Base-by-base conservation (phyloP, 306 rosid species). In the Cicer arietinum region DNA sequence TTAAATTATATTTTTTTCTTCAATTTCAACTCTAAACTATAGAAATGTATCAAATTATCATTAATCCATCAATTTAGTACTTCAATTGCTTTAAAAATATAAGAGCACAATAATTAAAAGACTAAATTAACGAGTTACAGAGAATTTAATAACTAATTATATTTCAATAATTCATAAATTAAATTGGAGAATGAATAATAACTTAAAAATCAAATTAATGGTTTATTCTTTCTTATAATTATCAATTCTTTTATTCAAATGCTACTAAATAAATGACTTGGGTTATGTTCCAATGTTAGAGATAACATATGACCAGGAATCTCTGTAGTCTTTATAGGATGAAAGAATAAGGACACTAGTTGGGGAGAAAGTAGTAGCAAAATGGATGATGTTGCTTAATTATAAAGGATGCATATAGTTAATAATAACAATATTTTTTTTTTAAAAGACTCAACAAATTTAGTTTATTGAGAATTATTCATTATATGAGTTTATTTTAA, bases 291-390 rank as follows among this genome's bases (percentile, higher is more conserved):
- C 10, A 60, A 37, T 44, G 13, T 60, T 60, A 35, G 44, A 60
- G 67, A 6, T 60, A 37, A 60, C 10, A 17, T 3, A 30, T 54
- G 66, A 60, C 66, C 44, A 35, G 3, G 45, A 60, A 7, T 7
- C 37, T 35, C 1, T 60, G 17, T 18, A 54, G 6, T 50, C 46
- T 56, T 3, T 13, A 39, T 60, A 17, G 64, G 17, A 47, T 46
- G 41, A 59, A 35, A 71, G 47, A 69, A 46, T 50, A 20, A 69
- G 37, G 13, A 18, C 37, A 22, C 41, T 56, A 64, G 70, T 46
- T 35, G 9, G 67, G 48, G 71, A 67, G 39, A 44, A 64, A 76
- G 78, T 43, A 11, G 64, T 11, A 70, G 39, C 52, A 71, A 71
- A 71, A 54, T 17, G 8, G 5, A 56, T 61, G 18, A 48, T 37